Evolutionary conservation across 2,329 filamentous ascomycete species (phyloP), one percentile per base, ranked within the genome.

Genomic region (Pseudopyrenochaeta lycopersici): DNA sequence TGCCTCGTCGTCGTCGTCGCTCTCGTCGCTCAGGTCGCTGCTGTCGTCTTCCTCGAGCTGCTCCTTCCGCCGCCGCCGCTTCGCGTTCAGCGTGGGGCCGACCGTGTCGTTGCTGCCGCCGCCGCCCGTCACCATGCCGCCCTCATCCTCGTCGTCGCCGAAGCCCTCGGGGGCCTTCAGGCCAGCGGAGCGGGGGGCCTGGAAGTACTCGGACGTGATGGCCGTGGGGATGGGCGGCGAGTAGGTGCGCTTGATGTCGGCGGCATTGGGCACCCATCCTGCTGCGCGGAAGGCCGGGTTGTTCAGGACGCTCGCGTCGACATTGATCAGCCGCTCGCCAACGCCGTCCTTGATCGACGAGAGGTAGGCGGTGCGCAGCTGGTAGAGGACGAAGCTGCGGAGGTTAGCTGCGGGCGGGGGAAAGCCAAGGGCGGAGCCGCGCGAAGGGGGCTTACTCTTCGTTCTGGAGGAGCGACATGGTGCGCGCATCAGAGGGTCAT

Each of bases 221-320:
- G 89, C 90, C 3, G 91, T 93, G 9, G 91, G 91, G 51, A 96
- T 96, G 1, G 91, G 90, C 17, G 91, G 91, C 2, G 91, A 95
- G 75, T 96, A 90, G 41, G 90, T 93, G 65, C 91, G 87, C 76
- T 93, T 93, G 73, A 90, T 87, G 60, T 92, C 88, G 15, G 88
- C 84, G 9, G 88, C 85, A 68, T 90, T 90, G 43, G 88, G 81
- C 38, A 86, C 85, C 91, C 91, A 95, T 61, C 91, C 91, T 56
- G 90, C 90, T 44, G 90, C 87, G 76, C 92, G 92, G 80, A 94
- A 95, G 27, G 90, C 88, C 2, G 88, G 86, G 23, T 90, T 90
- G 72, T 92, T 93, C 59, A 95, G 81, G 68, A 93, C 89, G 60
- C 84, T 83, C 69, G 92, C 88, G 75, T 94, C 91, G 56, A 96